Percentiles rank a stretch among this genome's conserved stretches.
These are phyloP conservation scores for Kwoniella mangroviensis DNA, from an alignment of 768 basidiomycete species.

Conservation along the genomic window DNA sequence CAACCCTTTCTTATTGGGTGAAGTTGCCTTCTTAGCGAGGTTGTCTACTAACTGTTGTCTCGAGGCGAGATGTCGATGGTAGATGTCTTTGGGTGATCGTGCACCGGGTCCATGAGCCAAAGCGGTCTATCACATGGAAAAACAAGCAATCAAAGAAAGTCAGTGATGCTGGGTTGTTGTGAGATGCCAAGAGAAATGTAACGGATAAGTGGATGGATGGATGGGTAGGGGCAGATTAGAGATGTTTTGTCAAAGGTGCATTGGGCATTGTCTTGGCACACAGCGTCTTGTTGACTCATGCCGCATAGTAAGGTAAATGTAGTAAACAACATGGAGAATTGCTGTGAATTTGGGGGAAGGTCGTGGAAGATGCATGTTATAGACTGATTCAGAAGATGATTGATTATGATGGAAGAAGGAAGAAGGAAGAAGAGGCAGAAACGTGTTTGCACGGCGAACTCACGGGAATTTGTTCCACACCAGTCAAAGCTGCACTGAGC, in stretches of 20 bases:
- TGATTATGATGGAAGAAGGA: background rate
- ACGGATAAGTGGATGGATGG: background rate
- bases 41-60: constrained; percentile 25
- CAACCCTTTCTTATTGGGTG: constrained; percentile 25
- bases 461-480: constrained; percentile 40
- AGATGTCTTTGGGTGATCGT: constrained; percentile 20
- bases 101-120: constrained; percentile 13
- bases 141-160: constrained; percentile 2
- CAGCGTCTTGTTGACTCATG: background rate
- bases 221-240: background rate
- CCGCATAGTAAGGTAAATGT: background rate
- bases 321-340: too few relatives aligned
- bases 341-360: background rate
- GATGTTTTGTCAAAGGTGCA: background rate
- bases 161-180: background rate
- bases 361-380: background rate
- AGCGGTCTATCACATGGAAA: background rate
- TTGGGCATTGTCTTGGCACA: background rate
- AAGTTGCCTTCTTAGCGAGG: constrained; percentile 14
- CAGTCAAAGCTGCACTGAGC: constrained; percentile 36
- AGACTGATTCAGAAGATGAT: constrained; percentile 3
- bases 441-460: constrained; percentile 14
- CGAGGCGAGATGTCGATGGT: constrained; percentile 43
- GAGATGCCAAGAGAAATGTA: background rate
- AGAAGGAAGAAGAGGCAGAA: background rate